A percentile compares a stretch with the other conserved stretches of the same genome.
Conservation (phyloP, 768 basidiomycete genomes). For the Hericium erinaceus region DNA sequence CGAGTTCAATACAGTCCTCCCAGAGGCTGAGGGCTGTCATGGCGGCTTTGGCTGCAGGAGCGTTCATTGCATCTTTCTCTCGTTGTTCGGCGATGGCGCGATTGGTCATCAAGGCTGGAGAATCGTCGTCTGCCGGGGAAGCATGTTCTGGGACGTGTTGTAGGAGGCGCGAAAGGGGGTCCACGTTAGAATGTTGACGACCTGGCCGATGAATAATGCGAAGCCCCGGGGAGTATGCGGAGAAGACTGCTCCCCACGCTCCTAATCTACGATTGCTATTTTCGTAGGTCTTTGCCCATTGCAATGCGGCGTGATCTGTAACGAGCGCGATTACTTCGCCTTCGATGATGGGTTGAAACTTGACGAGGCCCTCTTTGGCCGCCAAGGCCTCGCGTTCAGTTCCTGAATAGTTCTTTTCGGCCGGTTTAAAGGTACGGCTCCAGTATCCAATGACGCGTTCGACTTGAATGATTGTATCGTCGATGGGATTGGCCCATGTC, state of each 20-base stretch:
- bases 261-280: conserved; percentile 17
- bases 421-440: conserved; percentile 13
- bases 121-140: background rate
- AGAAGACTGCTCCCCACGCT: conserved; percentile 25
- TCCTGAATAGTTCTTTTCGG: conserved; percentile 22
- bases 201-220: conserved; percentile 25
- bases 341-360: conserved; percentile 29
- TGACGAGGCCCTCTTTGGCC: conserved; percentile 27
- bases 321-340: conserved; percentile 21
- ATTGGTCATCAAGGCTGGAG: background rate
- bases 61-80: background rate
- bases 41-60: background rate
- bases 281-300: conserved; percentile 18
- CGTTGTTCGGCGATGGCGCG: background rate
- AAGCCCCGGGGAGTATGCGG: conserved; percentile 21
- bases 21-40: background rate
- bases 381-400: conserved; percentile 32
- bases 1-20: background rate
- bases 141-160: background rate
- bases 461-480: conserved; percentile 12
- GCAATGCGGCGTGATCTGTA: conserved; percentile 19
- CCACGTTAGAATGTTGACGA: conserved; percentile 25
- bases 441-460: conserved; percentile 17
- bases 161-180: conserved; percentile 17
- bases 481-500: conserved; percentile 1